Base-by-base conservation (phyloP, 371 early-diverging fungal genomes). In the Actinomortierella wolfii region DNA sequence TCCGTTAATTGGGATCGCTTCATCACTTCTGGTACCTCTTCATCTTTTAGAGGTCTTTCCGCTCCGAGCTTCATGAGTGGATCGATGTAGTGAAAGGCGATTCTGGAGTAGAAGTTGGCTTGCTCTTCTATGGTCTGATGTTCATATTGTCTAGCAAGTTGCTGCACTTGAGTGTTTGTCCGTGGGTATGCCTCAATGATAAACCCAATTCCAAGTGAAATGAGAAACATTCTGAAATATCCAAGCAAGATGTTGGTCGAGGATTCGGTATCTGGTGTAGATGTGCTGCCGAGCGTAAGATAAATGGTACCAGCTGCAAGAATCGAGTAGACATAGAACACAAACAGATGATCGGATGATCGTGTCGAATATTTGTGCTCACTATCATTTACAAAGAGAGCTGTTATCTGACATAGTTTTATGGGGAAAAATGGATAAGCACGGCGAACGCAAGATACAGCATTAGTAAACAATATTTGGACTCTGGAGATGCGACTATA, bases 281-380 rank as follows among this genome's bases (percentile, higher is more conserved):
- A 11, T 6, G 34, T 34, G 34, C 34, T 34, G 34, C 11, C 34
- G 34, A 34, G 34, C 4, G 34, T 34, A 11, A 34, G 34, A 34
- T 34, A 34, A 11, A 34, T 34, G 34, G 11, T 4, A 11, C 34
- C 34, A 11, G 34, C 34, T 34, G 34, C 34, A 6, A 34, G n/a
- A 14, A 62, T 8, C 1, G 66, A 45, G 2, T 21, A 8, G 9
- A 34, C 6, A 20, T 58, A 65, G 23, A 42, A 65, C 4, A 48
- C 29, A 17, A 65, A 58, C 20, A 71, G 56, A 45, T 34, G 49
- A 18, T 65, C 48, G 11, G 71, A 71, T 6, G 71, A 71, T 0
- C 71, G 71, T 6, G 59, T 52, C 39, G 61, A 48, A 45, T 65
- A 65, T 29, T 46, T 43, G 44, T 65, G 71, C 53, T 65, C 71